phyloP scores from a whole-genome alignment of 495 filamentous ascomycete species.

The Talaromyces borbonicus region DNA sequence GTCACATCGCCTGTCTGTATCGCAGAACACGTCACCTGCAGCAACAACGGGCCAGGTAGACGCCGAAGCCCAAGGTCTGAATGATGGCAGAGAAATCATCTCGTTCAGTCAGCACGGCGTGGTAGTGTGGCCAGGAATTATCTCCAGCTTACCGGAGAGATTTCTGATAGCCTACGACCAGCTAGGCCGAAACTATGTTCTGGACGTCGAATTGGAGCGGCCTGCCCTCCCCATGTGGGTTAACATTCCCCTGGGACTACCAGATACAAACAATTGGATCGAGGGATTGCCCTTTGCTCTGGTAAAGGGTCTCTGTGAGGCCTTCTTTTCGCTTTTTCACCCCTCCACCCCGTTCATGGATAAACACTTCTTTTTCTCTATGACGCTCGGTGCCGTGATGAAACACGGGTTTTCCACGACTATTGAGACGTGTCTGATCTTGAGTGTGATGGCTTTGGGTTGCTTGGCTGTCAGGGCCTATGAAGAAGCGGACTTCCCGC shows the following conservation, averaged over 20 bases:
- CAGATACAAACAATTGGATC: constrained; percentile 31
- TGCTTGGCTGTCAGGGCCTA: constrained; percentile 34
- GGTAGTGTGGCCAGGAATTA: constrained; percentile 36
- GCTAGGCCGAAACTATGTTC: constrained; percentile 37
- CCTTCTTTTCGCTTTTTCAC: constrained; percentile 35
- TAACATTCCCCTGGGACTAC: constrained; percentile 24
- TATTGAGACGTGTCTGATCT: constrained; percentile 34
- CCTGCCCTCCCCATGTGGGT: constrained; percentile 32
- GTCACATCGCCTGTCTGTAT: constrained; percentile 8
- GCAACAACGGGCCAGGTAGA: constrained; percentile 2
- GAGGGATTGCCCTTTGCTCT: constrained; percentile 29
- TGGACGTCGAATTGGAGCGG: constrained; percentile 33
- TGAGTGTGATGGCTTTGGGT: constrained; percentile 36
- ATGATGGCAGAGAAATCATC: constrained; percentile 25
- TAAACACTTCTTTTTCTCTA: constrained; percentile 36
- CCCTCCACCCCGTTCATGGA: constrained; percentile 41
- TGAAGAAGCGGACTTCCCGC: constrained; percentile 35
- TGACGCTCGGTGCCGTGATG: constrained; percentile 33
- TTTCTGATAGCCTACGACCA: constrained; percentile 27
- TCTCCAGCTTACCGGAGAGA: constrained; percentile 24
- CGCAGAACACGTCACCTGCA: constrained; percentile 21
- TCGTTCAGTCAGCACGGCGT: constrained; percentile 42
- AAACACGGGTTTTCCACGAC: constrained; percentile 35
- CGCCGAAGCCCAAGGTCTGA: constrained; percentile 16
- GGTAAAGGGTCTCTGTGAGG: constrained; percentile 35